Evolutionary conservation across 192 early-diverging fungal species (phyloP), one percentile per base, ranked within the genome.

Genomic region (Coemansia sp.): DNA sequence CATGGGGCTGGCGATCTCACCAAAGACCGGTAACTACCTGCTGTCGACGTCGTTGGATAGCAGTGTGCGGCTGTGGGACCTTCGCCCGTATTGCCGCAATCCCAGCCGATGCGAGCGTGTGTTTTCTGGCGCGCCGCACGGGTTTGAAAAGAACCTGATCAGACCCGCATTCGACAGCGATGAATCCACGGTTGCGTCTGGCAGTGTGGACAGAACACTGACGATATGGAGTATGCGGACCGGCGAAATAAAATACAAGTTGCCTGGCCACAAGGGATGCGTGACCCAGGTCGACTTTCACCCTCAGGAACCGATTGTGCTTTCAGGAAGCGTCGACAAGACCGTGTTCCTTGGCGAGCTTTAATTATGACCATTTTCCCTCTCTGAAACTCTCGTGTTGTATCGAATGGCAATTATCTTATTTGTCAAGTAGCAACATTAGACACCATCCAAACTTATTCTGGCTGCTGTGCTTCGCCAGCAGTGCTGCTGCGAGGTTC

Each of bases 201-300:
- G 96, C 10, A 81, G 88, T 50, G 94, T 88, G 4, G 97, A 99
- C 64, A 78, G 96, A 57, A 87, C 90, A 5, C 89, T 97, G 33
- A 90, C 95, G 0, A 88, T 98, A 22, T 99, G 97, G 97, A 87
- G 93, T 60, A 83, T 88, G 2, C 52, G 84, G 4, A 87, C 89
- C 19, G 84, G 87, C 35, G 86, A 89, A 61, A 94, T 98, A 43
- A 84, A 90, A 42, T 98, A 95, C 82, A 97, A 96, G 77, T 65
- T 97, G 57, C 94, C 96, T 29, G 96, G 95, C 0, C 96, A 97
- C 75, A 94, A 95, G 71, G 96, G 96, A 35, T 88, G 88, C 64
- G 94, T 94, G 7, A 97, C 93, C 25, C 91, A 94, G 38, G 93
- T 95, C 5, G 95, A 95, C 60, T 99, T 93, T 86, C 91, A 95